Evolutionary conservation across 495 filamentous ascomycete species (phyloP).

Genomic region (Tuber brumale): DNA sequence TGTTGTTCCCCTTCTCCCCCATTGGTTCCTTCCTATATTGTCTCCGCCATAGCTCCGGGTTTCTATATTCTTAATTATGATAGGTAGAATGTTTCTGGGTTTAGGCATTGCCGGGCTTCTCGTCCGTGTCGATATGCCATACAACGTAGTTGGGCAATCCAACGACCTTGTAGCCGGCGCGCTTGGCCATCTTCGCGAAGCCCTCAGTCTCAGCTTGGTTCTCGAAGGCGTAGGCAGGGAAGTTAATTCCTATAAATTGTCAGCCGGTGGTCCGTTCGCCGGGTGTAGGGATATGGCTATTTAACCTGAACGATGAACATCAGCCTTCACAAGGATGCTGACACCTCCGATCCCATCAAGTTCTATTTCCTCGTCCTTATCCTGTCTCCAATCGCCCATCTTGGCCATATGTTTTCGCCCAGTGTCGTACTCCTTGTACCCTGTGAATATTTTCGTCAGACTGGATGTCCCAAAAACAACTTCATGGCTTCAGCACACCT

Average conservation of each 20-base stretch:
- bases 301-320: constrained; percentile 90
- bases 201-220: constrained; percentile 99
- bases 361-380: constrained; percentile 83
- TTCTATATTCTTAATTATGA: constrained; percentile 50
- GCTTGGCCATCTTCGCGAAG: constrained; percentile 97
- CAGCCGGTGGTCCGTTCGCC: constrained; percentile 8
- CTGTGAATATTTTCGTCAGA: constrained; percentile 43
- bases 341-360: constrained; percentile 96
- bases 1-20: constrained; percentile 12
- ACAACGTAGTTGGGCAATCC: constrained; percentile 96
- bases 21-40: constrained; percentile 9
- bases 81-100: constrained; percentile 11
- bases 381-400: constrained; percentile 83
- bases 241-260: constrained; percentile 71
- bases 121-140: constrained; percentile 98
- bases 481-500: constrained; percentile 45
- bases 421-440: constrained; percentile 88
- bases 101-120: constrained; percentile 74
- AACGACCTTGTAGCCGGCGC: constrained; percentile 85
- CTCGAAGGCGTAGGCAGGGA: constrained; percentile 93
- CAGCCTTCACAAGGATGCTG: constrained; percentile 93
- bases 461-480: constrained; percentile 17
- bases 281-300: constrained; percentile 23
- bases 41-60: constrained; percentile 31
- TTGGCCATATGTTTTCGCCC: constrained; percentile 76